Base-by-base conservation (phyloP, 1,139 yeast genomes). In the Yamadazyma triangularis region DNA sequence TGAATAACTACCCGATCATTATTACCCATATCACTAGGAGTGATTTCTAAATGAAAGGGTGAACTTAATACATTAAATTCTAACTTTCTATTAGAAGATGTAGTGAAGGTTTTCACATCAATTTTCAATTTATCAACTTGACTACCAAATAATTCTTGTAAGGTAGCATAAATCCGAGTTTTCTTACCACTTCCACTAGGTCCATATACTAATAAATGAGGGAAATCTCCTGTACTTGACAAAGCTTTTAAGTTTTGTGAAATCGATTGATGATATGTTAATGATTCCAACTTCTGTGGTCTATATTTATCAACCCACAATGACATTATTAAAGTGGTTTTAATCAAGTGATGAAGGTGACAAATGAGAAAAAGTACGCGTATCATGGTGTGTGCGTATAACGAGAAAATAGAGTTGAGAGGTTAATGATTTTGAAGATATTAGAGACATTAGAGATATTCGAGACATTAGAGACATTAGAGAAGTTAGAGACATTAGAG, bases 151-250 rank as follows among this genome's bases (percentile, higher is more conserved):
- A 91, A 69, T 48, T 86, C 89, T 36, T 78, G 71, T 33, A 91
- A 61, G 3, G 94, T 71, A 8, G 95, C 79, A 58, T 88, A 74
- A 12, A 89, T 86, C 45, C 98, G 73, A 3, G 98, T 93, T 64
- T 91, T 93, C 56, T 91, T 91, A 38, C 99, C 99, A 12, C 95
- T 85, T 4, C 99, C 99, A 28, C 89, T 79, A 2, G 98, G 97
- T 0, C 99, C 99, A 53, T 89, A 89, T 8, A 91, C 76, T 24
- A 91, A 63, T 32, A 91, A 60, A 63, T 91, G 98, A 3, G 99
- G 99, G 52, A 91, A 82, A 53, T 93, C 97, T 2, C 89, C 91
- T 2, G 88, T 72, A 3, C 72, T 59, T 2, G 87, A 79, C 30
- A 85, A 61, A 1, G 93, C 78, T 33, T 64, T 60, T 26, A 91